phyloP scores from a whole-genome alignment of 164 flowering plant genomes.

The Pachysandra terminalis region DNA sequence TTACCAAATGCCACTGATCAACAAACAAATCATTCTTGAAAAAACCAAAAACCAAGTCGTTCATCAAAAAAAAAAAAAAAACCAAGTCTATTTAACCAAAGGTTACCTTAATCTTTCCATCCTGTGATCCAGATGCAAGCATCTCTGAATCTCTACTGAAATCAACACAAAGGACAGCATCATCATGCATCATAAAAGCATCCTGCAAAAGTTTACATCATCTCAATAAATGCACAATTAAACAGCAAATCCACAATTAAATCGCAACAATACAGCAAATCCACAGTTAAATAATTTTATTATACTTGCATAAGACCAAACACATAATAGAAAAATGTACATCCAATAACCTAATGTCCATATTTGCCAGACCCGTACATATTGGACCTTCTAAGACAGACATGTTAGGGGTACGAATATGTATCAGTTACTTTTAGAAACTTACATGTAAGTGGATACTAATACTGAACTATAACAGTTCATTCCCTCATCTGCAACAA shows the following conservation, averaged over 20 bases:
- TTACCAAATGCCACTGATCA: too few relatives aligned
- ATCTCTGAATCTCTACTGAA: slow-evolving; percentile 96
- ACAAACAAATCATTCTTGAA: neutral
- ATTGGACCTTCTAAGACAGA: too few relatives aligned
- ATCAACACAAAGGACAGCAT: slow-evolving; percentile 90
- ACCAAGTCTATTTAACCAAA: neutral
- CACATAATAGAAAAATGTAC: neutral
- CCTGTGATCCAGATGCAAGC: slow-evolving; percentile 99
- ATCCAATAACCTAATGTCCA: neutral
- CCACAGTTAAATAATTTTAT: neutral
- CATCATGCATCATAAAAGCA: slow-evolving; percentile 99
- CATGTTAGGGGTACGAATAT: too few relatives aligned
- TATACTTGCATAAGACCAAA: neutral
- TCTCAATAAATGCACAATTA: slow-evolving; percentile 7
- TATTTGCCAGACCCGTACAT: neutral
- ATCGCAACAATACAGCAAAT: neutral
- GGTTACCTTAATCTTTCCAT: slow-evolving; percentile 92
- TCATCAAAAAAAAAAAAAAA: too few relatives aligned
- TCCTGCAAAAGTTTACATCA: slow-evolving; percentile 50
- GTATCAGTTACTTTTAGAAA: neutral
- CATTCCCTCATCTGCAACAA: neutral
- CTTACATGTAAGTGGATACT: too few relatives aligned
- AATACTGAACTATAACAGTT: too few relatives aligned
- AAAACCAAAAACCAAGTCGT: too few relatives aligned
- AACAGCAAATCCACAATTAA: neutral